Evolutionary conservation across 768 basidiomycete species (phyloP).

Genomic region (Tylopilus subfusipes): DNA sequence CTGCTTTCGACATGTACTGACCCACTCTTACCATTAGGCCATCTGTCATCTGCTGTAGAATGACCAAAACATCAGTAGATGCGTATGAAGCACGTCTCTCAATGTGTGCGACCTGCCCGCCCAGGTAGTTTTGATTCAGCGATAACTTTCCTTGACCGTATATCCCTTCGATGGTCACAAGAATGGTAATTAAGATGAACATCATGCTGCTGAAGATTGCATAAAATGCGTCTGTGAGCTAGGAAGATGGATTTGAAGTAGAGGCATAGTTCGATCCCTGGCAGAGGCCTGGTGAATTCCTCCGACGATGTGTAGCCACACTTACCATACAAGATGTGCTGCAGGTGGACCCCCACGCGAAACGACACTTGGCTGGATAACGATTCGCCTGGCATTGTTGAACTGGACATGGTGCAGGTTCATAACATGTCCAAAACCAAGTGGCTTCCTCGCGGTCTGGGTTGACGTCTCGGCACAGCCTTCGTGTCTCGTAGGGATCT

Average conservation of each 20-base stretch:
- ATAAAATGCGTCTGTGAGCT: constrained; percentile 5
- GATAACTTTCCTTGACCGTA: constrained; percentile 30
- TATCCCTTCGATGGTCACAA: not conserved
- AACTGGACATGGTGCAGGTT: too few relatives aligned
- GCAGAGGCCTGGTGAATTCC: too few relatives aligned
- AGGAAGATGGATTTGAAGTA: constrained; percentile 18
- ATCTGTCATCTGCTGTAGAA: constrained; percentile 32
- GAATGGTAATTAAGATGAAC: not conserved
- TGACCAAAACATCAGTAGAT: constrained; percentile 17
- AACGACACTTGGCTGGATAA: not conserved
- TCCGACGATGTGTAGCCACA: not conserved
- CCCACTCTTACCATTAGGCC: constrained; percentile 17
- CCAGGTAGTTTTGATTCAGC: constrained; percentile 23
- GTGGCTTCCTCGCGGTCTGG: too few relatives aligned
- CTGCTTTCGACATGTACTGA: not conserved
- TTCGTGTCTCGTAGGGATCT: too few relatives aligned
- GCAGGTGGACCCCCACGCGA: not conserved
- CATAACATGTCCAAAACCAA: too few relatives aligned
- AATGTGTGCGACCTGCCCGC: not conserved
- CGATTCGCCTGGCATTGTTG: too few relatives aligned
- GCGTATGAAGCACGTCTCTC: constrained; percentile 23
- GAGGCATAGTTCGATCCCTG: too few relatives aligned
- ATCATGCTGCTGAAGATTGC: constrained; percentile 10
- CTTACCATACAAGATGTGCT: not conserved
- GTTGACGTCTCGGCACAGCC: too few relatives aligned